Evolutionary conservation across 1,284 basidiomycete species (phyloP).

Genomic region (Ustilago hordei): DNA sequence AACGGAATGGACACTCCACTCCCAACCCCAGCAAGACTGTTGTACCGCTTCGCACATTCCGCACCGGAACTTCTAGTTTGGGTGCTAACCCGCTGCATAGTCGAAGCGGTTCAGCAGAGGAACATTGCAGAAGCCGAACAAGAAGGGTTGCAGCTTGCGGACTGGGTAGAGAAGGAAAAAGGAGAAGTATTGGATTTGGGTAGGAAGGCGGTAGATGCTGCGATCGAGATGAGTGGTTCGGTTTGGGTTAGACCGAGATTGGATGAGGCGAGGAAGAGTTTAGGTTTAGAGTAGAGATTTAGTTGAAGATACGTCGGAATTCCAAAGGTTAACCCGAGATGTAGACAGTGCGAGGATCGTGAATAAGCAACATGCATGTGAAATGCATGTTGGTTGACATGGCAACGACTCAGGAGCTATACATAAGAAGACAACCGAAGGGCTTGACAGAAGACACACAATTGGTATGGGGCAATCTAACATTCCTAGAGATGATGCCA

Average conservation of each 20-base stretch:
- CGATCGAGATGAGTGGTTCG: slow-evolving; percentile 61
- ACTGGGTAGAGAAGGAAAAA: slow-evolving; percentile 41
- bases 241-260: slow-evolving; percentile 65
- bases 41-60: slow-evolving; percentile 56
- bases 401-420: too few species aligned
- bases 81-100: slow-evolving; percentile 57
- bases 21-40: slow-evolving; percentile 51
- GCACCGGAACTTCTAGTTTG: slow-evolving; percentile 57
- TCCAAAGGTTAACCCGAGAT: too few species aligned
- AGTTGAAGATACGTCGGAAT: too few species aligned
- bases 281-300: slow-evolving; percentile 24
- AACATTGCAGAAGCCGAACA: slow-evolving; percentile 48
- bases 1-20: not conserved
- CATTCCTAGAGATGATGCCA: too few species aligned
- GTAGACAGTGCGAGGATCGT: too few species aligned
- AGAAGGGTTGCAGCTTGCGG: slow-evolving; percentile 53
- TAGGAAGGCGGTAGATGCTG: slow-evolving; percentile 43
- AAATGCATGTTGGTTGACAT: too few species aligned
- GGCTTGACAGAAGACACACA: too few species aligned
- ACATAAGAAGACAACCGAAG: too few species aligned
- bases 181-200: slow-evolving; percentile 26
- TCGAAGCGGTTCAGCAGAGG: slow-evolving; percentile 45
- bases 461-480: too few species aligned
- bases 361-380: too few species aligned
- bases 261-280: slow-evolving; percentile 58